Base-by-base conservation (phyloP, 2,329 filamentous ascomycete species). In the Coleophoma crateriformis region DNA sequence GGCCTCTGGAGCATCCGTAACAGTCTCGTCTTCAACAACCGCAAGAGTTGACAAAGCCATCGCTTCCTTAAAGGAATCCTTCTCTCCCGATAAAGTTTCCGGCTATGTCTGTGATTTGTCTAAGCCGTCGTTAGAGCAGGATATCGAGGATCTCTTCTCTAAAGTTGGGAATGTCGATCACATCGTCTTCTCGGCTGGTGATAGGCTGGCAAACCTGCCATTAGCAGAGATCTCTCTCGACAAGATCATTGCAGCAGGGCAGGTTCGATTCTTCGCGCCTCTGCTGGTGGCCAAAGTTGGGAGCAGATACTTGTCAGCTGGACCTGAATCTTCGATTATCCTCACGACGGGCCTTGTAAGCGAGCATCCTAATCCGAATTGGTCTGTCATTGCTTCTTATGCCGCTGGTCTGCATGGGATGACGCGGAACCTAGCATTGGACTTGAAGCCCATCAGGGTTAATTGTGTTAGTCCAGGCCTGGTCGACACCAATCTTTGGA, bases 371-470 rank as follows among this genome's bases (percentile, higher is more conserved):
- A 2, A 2, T 3, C 35, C 13, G 3, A 22, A 46, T 27, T 81
- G 76, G 75, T 66, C 68, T 5, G 66, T 79, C 19, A 55, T 78
- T 2, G 69, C 68, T 1, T 66, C 67, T 2, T 75, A 72, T 43
- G 72, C 71, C 0, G 72, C 74, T 0, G 79, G 73, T 1, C 54
- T 78, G 7, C 70, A 79, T 42, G 71, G 73, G 7, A 69, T 84
- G 58, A 68, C 72, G 4, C 69, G 77, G 1, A 74, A 71, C 4
- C 66, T 87, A 27, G 82, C 82, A 1, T 60, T 85, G 38, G 82
- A 86, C 55, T 58, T 87, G 48, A 74, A 73, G 54, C 83, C 83
- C 0, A 64, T 85, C 5, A 68, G 84, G 2, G 80, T 85, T 35
- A 87, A 87, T 58, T 61, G 75, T 1, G 77, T 86, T 1, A 68